phyloP scores from a whole-genome alignment of 148 eudicot genomes.

The Amaranthus hypochondriacus region DNA sequence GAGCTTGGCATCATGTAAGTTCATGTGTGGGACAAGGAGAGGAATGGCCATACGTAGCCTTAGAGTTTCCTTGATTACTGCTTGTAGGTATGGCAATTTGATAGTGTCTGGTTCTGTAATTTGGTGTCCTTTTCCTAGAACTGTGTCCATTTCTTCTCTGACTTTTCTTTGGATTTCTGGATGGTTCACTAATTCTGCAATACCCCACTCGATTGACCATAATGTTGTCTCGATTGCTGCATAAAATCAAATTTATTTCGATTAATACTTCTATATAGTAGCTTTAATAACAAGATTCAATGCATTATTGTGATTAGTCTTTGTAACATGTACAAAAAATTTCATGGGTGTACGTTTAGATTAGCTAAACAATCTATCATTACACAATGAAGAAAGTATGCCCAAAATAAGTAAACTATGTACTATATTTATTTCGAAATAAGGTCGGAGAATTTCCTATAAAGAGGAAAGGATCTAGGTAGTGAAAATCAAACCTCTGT shows the following conservation, averaged over 20 bases:
- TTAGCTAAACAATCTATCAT: no score
- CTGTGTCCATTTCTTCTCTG: constrained; percentile 52
- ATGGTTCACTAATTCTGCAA: constrained; percentile 82
- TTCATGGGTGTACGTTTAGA: no score
- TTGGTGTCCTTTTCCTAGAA: constrained; percentile 54
- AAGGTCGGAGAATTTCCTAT: no score
- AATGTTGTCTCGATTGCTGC: constrained; percentile 84
- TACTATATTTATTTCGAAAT: no score
- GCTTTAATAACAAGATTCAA: no score
- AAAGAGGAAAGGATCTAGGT: no score
- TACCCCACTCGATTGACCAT: constrained; percentile 89
- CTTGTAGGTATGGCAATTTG: constrained; percentile 72
- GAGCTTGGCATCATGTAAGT: constrained; percentile 69
- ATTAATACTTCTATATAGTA: neutral
- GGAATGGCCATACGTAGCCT: constrained; percentile 84
- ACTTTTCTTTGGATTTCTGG: constrained; percentile 70
- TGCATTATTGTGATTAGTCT: no score
- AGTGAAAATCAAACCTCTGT: no score
- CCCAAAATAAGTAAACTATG: no score
- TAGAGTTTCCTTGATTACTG: constrained; percentile 74
- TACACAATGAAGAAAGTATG: no score
- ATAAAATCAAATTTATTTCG: neutral
- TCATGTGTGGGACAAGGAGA: constrained; percentile 84
- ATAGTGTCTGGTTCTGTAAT: constrained; percentile 65
- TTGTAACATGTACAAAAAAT: no score